Evolutionary conservation across 176 grass and related monocot genomes (phyloP).

Genomic region (Phoenix roebelenii): DNA sequence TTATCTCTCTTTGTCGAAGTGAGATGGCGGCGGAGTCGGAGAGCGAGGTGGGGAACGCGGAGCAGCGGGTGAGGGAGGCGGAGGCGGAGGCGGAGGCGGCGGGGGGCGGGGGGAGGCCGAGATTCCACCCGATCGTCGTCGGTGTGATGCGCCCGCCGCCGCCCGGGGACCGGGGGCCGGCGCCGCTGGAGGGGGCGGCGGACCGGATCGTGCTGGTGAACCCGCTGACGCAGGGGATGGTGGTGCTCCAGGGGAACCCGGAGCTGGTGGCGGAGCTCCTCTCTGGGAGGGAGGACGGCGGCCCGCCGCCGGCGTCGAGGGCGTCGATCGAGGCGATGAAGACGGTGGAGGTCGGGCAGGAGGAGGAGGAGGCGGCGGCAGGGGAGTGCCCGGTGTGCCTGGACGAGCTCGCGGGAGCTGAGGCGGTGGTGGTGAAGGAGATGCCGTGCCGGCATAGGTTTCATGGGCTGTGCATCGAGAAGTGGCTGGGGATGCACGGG

Average conservation of each 20-base stretch:
- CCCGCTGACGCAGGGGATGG: background rate
- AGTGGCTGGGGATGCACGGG: constrained; percentile 35
- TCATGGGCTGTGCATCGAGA: constrained; percentile 33
- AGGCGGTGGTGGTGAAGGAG: constrained; percentile 22
- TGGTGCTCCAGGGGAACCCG: constrained; percentile 2
- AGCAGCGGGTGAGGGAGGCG: too few relatives aligned
- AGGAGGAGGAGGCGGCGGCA: background rate
- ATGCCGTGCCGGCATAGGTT: constrained; percentile 47
- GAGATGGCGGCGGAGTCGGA: too few relatives aligned
- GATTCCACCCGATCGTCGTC: too few relatives aligned
- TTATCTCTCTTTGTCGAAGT: too few relatives aligned
- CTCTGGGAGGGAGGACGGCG: background rate
- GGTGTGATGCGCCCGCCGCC: too few relatives aligned
- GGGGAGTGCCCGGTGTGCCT: constrained; percentile 37
- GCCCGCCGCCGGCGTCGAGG: constrained; percentile 32
- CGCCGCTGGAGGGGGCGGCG: too few relatives aligned
- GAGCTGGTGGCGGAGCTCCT: constrained; percentile 3
- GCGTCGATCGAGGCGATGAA: constrained; percentile 25
- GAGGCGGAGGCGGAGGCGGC: too few relatives aligned
- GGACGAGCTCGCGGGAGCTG: constrained; percentile 12
- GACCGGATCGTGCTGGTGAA: too few relatives aligned
- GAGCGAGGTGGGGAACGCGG: too few relatives aligned
- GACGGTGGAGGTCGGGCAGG: constrained; percentile 8
- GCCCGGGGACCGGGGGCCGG: too few relatives aligned
- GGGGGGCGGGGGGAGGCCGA: too few relatives aligned